Evolutionary conservation across 2,329 filamentous ascomycete species (phyloP).

Genomic region (Neonectria coccinea): DNA sequence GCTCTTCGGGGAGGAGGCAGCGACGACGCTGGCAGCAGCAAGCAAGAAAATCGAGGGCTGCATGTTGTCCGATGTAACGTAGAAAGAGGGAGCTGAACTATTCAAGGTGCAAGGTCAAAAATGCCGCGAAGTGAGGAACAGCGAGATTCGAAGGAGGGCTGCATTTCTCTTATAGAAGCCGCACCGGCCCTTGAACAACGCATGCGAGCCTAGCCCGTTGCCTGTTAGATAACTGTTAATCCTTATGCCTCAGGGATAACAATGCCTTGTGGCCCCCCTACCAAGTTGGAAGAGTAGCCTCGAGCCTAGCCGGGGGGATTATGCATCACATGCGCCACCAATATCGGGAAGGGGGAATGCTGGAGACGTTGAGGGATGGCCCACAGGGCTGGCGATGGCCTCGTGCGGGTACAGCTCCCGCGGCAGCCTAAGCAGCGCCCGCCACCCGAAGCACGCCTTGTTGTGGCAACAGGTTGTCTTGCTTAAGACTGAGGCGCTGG

Average conservation of each 20-base stretch:
- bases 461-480: neutral
- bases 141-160: slow-evolving; percentile 4
- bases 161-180: slow-evolving; percentile 32
- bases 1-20: slow-evolving; percentile 29
- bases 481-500: slow-evolving; percentile 2
- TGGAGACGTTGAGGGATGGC: slow-evolving; percentile 18
- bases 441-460: slow-evolving; percentile 24
- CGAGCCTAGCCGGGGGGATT: slow-evolving; percentile 33
- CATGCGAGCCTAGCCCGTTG: neutral
- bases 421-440: slow-evolving; percentile 13
- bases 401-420: slow-evolving; percentile 36
- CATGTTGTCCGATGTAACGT: slow-evolving; percentile 36
- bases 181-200: neutral
- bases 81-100: neutral
- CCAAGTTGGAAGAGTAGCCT: slow-evolving; percentile 21
- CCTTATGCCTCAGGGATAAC: neutral
- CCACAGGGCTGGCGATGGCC: slow-evolving; percentile 31
- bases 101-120: slow-evolving; percentile 6
- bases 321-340: slow-evolving; percentile 36
- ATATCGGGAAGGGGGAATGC: slow-evolving; percentile 30
- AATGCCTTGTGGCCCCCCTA: slow-evolving; percentile 14
- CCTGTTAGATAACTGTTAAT: neutral
- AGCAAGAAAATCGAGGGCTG: slow-evolving; percentile 44
- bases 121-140: neutral
- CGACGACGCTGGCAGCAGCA: slow-evolving; percentile 39